Percentiles rank a stretch among this genome's conserved stretches.
These are phyloP conservation scores for Aspergillus sp. DNA, from an alignment of 2,329 filamentous ascomycete genomes.

Conservation along the genomic window DNA sequence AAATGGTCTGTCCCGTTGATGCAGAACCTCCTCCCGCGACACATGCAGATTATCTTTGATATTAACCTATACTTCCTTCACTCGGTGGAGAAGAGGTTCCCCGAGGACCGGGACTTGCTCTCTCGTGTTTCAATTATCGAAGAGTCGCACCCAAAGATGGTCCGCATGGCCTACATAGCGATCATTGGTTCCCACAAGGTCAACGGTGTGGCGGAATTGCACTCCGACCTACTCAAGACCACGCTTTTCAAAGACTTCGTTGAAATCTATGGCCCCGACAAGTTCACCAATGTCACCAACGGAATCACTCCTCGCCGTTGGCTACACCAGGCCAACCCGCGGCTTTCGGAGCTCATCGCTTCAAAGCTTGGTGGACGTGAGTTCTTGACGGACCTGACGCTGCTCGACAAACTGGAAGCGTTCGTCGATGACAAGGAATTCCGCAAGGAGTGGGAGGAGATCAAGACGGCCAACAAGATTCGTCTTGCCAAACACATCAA, in stretches of 20 bases:
- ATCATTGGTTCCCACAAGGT: constrained; percentile 98
- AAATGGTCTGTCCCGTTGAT: constrained; percentile 96
- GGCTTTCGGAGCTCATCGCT: constrained; percentile 86
- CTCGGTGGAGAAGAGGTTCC: constrained; percentile 83
- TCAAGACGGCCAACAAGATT: constrained; percentile 96
- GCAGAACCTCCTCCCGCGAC: constrained; percentile 88
- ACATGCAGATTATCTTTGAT: constrained; percentile 96
- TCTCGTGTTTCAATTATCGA: constrained; percentile 93
- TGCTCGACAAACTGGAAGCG: constrained; percentile 81
- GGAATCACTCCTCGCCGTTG: constrained; percentile 94
- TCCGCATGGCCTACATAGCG: constrained; percentile 93
- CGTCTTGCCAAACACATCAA: constrained; percentile 90
- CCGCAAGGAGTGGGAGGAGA: constrained; percentile 91
- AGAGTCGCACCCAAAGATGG: constrained; percentile 94
- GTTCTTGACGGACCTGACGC: constrained; percentile 87
- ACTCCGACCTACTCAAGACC: constrained; percentile 96
- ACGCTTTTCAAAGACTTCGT: constrained; percentile 99
- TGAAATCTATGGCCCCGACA: constrained; percentile 88
- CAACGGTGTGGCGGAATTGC: constrained; percentile 95
- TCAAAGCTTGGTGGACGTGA: constrained; percentile 79
- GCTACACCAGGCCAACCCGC: constrained; percentile 96
- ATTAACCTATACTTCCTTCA: constrained; percentile 96
- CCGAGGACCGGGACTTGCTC: constrained; percentile 83
- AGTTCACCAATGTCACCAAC: constrained; percentile 98
- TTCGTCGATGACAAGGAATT: constrained; percentile 83